Conservation (phyloP, 495 filamentous ascomycete genomes). For the Aspergillus funiculosus region DNA sequence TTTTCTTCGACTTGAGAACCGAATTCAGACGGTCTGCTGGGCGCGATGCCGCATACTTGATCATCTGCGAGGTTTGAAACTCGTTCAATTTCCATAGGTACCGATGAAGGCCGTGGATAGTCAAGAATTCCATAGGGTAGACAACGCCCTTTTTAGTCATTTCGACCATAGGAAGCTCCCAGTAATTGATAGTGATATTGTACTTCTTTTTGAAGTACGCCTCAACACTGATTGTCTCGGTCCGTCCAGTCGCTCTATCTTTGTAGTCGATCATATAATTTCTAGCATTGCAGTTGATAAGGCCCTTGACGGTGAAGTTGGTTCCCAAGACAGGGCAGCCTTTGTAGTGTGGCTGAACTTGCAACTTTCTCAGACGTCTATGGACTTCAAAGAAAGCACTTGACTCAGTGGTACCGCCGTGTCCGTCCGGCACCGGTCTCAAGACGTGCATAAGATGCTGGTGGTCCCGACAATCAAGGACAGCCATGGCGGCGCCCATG, state of each 20-base stretch:
- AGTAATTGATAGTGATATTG: conserved; percentile 47
- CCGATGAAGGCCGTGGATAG: conserved; percentile 58
- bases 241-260: conserved; percentile 41
- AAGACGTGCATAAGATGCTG: conserved; percentile 21
- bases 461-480: conserved; percentile 19
- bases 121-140: conserved; percentile 75
- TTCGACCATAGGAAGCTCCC: conserved; percentile 63
- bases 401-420: conserved; percentile 21
- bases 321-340: conserved; percentile 40
- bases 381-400: conserved; percentile 22
- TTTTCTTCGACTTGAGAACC: conserved; percentile 57
- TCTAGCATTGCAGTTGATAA: conserved; percentile 51
- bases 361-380: conserved; percentile 55
- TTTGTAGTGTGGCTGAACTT: conserved; percentile 59
- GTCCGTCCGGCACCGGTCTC: conserved; percentile 17
- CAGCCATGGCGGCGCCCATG: conserved; percentile 26
- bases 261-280: conserved; percentile 53
- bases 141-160: conserved; percentile 57
- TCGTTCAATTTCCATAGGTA: conserved; percentile 76
- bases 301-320: conserved; percentile 57
- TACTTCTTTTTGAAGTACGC: conserved; percentile 68
- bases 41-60: conserved; percentile 69
- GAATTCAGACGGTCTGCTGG: conserved; percentile 56
- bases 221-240: conserved; percentile 44
- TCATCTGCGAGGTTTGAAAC: conserved; percentile 66